Base-by-base conservation (phyloP, 202 grass and related monocot genomes). In the Cymbopogon flexuosus region DNA sequence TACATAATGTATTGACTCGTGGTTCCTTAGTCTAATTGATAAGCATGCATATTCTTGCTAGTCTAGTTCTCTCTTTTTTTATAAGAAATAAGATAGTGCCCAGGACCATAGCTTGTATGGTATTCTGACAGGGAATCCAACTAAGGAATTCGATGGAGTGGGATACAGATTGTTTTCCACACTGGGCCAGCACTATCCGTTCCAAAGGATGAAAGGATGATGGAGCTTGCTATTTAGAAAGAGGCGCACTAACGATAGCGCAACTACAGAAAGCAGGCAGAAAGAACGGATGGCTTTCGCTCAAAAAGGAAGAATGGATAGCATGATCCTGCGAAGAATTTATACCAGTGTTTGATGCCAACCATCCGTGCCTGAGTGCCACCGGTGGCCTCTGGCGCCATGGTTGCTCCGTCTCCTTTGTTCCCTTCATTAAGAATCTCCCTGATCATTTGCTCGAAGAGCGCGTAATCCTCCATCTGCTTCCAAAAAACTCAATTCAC, bases 291-390 rank as follows among this genome's bases (percentile, higher is more conserved):
- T 9, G 39, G 3, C 62, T 71, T 71, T 71, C 15, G 41, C 27
- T 49, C 23, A 47, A 16, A 27, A 47, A 24, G 24, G 10, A 41
- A 61, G 5, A 68, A 47, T 29, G 47, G 68, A 61, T 49, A 22
- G 3, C 52, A 76, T 40, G 30, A 21, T 60, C 39, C 21, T 60
- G 7, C 0, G 3, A 66, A 62, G 49, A 49, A 49, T 66, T 63
- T 90, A 94, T 92, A 97, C 94, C 94, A 97, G 66, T 94, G 85
- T 66, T 89, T 94, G 85, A 92, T 90, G 49, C 81, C 91, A 41
- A 93, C 18, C 8, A 31, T 77, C 60, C 65, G 49, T 41, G 56
- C 22, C 66, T 90, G 87, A 15, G 68, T 43, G 29, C 54, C 29
- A 13, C 9, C 33, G 4, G 39, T 15, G 2, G 45, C 52, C 18